Percentiles rank a stretch among this genome's conserved stretches.
Conservation (phyloP, 2,329 filamentous ascomycete species). For the Xylaria sp. region DNA sequence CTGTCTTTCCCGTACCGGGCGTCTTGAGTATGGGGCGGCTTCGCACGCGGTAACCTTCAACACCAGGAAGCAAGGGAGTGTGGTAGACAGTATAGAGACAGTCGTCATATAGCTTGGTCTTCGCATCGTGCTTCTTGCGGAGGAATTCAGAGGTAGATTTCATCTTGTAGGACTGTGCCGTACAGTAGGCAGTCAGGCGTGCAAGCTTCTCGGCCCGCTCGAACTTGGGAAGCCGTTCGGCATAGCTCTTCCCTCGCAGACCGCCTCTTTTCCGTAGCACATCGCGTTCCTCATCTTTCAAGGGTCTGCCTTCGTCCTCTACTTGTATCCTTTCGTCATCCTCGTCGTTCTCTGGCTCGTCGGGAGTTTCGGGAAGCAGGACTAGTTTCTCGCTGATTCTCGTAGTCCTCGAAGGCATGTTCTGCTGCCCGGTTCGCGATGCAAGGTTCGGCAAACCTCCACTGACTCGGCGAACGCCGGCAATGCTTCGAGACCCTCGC, state of each 20-base stretch:
- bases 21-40: slow-evolving; percentile 94
- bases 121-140: slow-evolving; percentile 85
- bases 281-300: slow-evolving; percentile 75
- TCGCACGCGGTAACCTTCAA: slow-evolving; percentile 85
- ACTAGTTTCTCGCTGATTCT: slow-evolving; percentile 99
- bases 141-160: slow-evolving; percentile 89
- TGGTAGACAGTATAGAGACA: slow-evolving; percentile 97
- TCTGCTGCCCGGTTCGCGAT: slow-evolving; percentile 63
- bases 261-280: slow-evolving; percentile 71
- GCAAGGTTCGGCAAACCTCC: slow-evolving; percentile 58
- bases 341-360: slow-evolving; percentile 66
- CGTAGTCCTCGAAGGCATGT: slow-evolving; percentile 84
- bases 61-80: slow-evolving; percentile 84
- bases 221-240: slow-evolving; percentile 89
- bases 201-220: slow-evolving; percentile 88
- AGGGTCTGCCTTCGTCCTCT: slow-evolving; percentile 67
- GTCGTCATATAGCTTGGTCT: slow-evolving; percentile 97
- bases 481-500: slow-evolving; percentile 59
- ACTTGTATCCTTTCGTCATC: slow-evolving; percentile 61
- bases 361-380: slow-evolving; percentile 82
- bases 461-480: slow-evolving; percentile 57
- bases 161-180: slow-evolving; percentile 92
- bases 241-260: slow-evolving; percentile 85
- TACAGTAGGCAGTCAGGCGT: slow-evolving; percentile 94
- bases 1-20: slow-evolving; percentile 86